These are phyloP conservation scores for Nakaseomyces delphensis DNA, from an alignment of 1,139 yeast genomes.

Conservation along the genomic window DNA sequence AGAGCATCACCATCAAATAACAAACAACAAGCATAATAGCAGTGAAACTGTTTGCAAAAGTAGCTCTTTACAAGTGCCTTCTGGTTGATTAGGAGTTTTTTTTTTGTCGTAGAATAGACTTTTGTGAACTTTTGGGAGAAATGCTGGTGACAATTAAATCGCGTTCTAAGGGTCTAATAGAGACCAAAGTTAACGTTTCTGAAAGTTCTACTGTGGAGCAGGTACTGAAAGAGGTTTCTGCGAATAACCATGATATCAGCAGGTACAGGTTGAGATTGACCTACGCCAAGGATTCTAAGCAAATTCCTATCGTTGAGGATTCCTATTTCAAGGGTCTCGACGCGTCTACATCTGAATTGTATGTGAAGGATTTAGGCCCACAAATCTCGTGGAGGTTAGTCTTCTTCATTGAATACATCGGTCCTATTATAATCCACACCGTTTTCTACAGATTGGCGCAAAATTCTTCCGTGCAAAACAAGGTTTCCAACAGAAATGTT, in stretches of 20 bases:
- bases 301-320: constrained; percentile 21
- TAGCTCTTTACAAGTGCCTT: too few relatives aligned
- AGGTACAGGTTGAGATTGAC: constrained; percentile 38
- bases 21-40: too few relatives aligned
- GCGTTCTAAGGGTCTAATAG: constrained; percentile 44
- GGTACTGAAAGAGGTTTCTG: constrained; percentile 37
- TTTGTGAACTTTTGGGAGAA: not conserved
- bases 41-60: too few relatives aligned
- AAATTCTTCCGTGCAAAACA: constrained; percentile 10
- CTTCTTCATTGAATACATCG: constrained; percentile 75
- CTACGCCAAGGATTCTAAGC: constrained; percentile 25
- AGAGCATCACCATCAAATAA: too few relatives aligned
- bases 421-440: constrained; percentile 78
- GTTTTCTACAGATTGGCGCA: constrained; percentile 41
- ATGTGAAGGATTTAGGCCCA: constrained; percentile 83
- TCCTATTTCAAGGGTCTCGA: constrained; percentile 28
- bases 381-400: constrained; percentile 91
- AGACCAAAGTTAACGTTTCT: constrained; percentile 34
- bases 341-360: constrained; percentile 35
- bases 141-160: constrained; percentile 40
- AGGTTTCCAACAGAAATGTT: constrained; percentile 16
- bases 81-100: too few relatives aligned
- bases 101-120: too few relatives aligned
- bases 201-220: constrained; percentile 30
- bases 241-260: constrained; percentile 38